A percentile compares a stretch with the other conserved stretches of the same genome.
Evolutionary conservation across 2,329 filamentous ascomycete species (phyloP).

Genomic region (Trichoderma guizhouense): DNA sequence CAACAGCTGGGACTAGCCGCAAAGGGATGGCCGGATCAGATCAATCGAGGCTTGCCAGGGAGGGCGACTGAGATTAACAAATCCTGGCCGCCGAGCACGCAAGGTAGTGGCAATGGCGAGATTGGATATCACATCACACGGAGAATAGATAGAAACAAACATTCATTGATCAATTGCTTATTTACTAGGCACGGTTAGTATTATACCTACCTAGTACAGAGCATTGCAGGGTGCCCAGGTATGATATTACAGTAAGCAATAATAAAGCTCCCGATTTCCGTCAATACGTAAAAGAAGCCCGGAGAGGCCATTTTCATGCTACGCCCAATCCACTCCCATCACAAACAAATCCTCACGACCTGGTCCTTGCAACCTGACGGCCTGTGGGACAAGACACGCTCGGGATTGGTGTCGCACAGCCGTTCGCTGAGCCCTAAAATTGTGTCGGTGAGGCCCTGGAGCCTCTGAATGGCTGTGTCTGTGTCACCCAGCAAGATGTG

Average conservation of each 20-base stretch:
- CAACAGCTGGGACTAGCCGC: not conserved
- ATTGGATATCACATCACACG: not conserved
- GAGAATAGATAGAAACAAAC: not conserved
- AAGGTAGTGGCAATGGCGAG: not conserved
- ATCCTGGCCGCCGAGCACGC: constrained; percentile 2
- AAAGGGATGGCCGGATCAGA: constrained; percentile 8
- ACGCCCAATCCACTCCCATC: not conserved
- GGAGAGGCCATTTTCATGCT: not conserved
- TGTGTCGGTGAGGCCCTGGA: constrained; percentile 9
- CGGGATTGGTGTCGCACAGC: constrained; percentile 1
- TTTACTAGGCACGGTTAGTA: not conserved
- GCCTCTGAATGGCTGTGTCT: constrained; percentile 8
- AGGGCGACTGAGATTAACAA: not conserved
- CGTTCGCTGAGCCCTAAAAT: constrained; percentile 1
- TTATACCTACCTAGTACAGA: not conserved
- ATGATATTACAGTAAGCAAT: not conserved
- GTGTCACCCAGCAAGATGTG: constrained; percentile 4
- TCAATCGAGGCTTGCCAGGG: not conserved
- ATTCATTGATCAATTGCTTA: not conserved
- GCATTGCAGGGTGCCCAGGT: not conserved
- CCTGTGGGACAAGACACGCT: not conserved
- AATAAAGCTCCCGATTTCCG: not conserved
- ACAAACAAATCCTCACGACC: not conserved
- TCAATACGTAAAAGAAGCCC: not conserved
- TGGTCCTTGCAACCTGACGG: not conserved